A percentile compares a stretch with the other conserved stretches of the same genome.
Evolutionary conservation across 208 protist species (phyloP).

Genomic region (Porcisia hertigi): DNA sequence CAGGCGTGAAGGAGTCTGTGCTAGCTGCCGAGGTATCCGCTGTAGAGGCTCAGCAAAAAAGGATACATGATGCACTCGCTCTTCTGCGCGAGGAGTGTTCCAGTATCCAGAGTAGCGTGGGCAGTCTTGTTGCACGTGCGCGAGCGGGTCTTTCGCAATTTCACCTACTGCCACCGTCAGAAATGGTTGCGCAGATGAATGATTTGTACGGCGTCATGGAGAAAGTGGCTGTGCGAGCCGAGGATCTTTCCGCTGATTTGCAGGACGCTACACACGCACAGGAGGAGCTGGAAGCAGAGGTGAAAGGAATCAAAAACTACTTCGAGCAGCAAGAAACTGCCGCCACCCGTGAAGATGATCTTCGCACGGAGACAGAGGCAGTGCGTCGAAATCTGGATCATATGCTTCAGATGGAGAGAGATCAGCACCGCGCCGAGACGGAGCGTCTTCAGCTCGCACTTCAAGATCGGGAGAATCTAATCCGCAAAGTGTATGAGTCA

Average conservation of each 20-base stretch:
- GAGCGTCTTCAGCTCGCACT: slow-evolving; percentile 58
- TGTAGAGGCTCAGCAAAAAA: slow-evolving; percentile 47
- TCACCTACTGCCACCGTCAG: slow-evolving; percentile 77
- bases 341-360: slow-evolving; percentile 53
- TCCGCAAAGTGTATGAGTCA: slow-evolving; percentile 55
- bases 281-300: slow-evolving; percentile 63
- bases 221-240: slow-evolving; percentile 62
- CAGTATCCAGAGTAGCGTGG: slow-evolving; percentile 45
- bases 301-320: slow-evolving; percentile 63
- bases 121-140: slow-evolving; percentile 39
- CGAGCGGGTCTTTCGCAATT: slow-evolving; percentile 64
- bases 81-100: slow-evolving; percentile 62
- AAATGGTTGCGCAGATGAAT: slow-evolving; percentile 86
- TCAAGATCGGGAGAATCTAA: slow-evolving; percentile 67
- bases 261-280: slow-evolving; percentile 47
- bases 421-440: slow-evolving; percentile 41
- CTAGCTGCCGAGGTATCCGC: slow-evolving; percentile 64
- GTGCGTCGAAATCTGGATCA: slow-evolving; percentile 43
- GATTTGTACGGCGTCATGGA: slow-evolving; percentile 85
- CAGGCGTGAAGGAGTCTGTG: slow-evolving; percentile 48
- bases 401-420: slow-evolving; percentile 39
- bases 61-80: slow-evolving; percentile 49
- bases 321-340: slow-evolving; percentile 38
- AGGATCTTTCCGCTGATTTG: slow-evolving; percentile 64
- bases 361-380: slow-evolving; percentile 59